Evolutionary conservation across 2,329 filamentous ascomycete genomes (phyloP).

Genomic region (Sporothrix brunneoviolacea): DNA sequence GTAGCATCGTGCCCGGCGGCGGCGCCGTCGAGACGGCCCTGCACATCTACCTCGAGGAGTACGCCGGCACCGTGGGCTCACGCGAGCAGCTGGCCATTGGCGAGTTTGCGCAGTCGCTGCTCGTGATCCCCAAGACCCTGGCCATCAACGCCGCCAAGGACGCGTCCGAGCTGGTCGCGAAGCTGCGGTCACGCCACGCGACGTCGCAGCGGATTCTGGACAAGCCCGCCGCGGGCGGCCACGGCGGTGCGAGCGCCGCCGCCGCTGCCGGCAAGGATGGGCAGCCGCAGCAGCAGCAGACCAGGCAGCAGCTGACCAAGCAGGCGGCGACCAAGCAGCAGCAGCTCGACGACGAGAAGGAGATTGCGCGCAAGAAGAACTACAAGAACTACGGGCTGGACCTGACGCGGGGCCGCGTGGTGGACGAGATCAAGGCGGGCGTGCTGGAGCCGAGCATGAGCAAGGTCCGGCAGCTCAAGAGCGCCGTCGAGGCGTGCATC

Average conservation of each 20-base stretch:
- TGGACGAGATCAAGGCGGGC: slow-evolving; percentile 89
- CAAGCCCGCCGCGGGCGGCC: slow-evolving; percentile 24
- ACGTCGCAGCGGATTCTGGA: slow-evolving; percentile 88
- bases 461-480: slow-evolving; percentile 97
- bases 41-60: slow-evolving; percentile 98
- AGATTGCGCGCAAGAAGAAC: slow-evolving; percentile 84
- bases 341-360: slow-evolving; percentile 69
- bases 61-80: slow-evolving; percentile 92
- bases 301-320: not conserved
- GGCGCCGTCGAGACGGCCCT: slow-evolving; percentile 97
- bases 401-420: slow-evolving; percentile 78
- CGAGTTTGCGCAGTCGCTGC: slow-evolving; percentile 91
- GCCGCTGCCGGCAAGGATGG: not conserved
- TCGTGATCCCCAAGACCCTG: slow-evolving; percentile 91
- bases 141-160: slow-evolving; percentile 97
- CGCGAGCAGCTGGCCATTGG: slow-evolving; percentile 96
- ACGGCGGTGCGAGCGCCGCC: not conserved
- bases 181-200: slow-evolving; percentile 89
- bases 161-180: slow-evolving; percentile 87
- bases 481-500: slow-evolving; percentile 95
- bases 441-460: slow-evolving; percentile 96
- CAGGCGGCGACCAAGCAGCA: slow-evolving; percentile 29
- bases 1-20: slow-evolving; percentile 91
- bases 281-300: not conserved
- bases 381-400: slow-evolving; percentile 99